Evolutionary conservation across 495 filamentous ascomycete genomes (phyloP).

Genomic region (Rostrohypoxylon terebratum): DNA sequence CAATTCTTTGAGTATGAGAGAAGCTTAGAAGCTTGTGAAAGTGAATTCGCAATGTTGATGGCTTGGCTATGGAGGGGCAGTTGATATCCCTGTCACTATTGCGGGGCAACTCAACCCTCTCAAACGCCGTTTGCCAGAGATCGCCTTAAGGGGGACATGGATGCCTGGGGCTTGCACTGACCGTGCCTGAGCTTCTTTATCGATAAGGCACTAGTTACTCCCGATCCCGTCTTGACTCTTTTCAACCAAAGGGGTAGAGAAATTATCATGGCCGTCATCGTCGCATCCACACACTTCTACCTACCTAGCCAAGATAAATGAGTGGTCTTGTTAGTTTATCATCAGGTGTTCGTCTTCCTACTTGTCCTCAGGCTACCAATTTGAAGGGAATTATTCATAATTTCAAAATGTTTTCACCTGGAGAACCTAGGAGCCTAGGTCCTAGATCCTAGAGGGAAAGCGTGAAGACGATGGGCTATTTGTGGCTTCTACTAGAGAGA

Average conservation of each 20-base stretch:
- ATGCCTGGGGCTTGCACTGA: background rate
- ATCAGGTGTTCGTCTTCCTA: background rate
- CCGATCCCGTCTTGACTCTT: no score
- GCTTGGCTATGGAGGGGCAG: slow-evolving; percentile 20
- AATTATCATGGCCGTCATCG: background rate
- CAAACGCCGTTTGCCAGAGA: slow-evolving; percentile 7
- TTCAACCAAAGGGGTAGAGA: no score
- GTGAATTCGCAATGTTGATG: slow-evolving; percentile 38
- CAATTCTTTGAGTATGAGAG: slow-evolving; percentile 31
- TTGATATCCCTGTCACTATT: slow-evolving; percentile 7
- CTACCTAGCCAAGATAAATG: background rate
- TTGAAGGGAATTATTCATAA: background rate
- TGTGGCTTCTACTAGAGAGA: no score
- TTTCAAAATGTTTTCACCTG: background rate
- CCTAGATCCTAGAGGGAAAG: no score
- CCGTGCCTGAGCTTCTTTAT: background rate
- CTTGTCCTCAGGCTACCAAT: background rate
- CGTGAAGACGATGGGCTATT: no score
- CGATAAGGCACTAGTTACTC: background rate
- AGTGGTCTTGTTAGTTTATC: background rate
- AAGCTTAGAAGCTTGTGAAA: slow-evolving; percentile 23
- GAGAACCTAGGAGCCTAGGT: background rate
- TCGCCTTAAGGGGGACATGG: background rate
- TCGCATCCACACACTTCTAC: background rate
- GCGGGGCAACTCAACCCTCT: slow-evolving; percentile 6